These are phyloP conservation scores for Tubosaeta brunneosetosa DNA, from an alignment of 768 basidiomycete species.

Conservation along the genomic window DNA sequence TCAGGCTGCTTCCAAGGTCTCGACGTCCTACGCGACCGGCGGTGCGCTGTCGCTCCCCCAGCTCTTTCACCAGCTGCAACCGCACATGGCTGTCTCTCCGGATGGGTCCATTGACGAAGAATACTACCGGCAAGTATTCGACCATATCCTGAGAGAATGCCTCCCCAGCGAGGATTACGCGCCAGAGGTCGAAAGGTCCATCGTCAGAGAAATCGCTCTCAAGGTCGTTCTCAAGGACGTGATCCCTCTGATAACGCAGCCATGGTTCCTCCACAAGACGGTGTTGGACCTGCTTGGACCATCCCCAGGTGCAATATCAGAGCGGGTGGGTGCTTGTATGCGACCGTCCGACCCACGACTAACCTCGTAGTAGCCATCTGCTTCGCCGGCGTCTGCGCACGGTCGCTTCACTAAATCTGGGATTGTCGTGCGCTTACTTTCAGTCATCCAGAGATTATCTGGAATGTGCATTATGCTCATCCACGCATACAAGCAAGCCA, in stretches of 20 bases:
- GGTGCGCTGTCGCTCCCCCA: constrained; percentile 57
- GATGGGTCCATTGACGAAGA: constrained; percentile 66
- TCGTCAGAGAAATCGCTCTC: constrained; percentile 79
- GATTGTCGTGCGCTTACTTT: constrained; percentile 65
- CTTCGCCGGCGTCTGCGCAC: constrained; percentile 23
- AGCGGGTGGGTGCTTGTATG: constrained; percentile 15
- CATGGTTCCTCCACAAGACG: constrained; percentile 83
- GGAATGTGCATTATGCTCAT: constrained; percentile 64
- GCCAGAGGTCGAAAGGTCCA: constrained; percentile 66
- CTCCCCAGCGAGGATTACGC: constrained; percentile 77
- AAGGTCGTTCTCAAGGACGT: constrained; percentile 69
- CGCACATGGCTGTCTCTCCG: constrained; percentile 72
- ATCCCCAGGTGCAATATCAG: constrained; percentile 21
- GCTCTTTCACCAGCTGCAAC: constrained; percentile 78
- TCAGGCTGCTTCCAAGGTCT: constrained; percentile 54
- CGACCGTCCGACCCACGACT: not conserved
- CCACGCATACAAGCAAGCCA: constrained; percentile 59
- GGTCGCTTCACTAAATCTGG: constrained; percentile 41
- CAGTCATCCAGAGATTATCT: constrained; percentile 68
- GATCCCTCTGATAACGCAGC: constrained; percentile 68
- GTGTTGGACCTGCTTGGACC: constrained; percentile 64
- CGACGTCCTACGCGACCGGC: constrained; percentile 66
- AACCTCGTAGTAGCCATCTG: constrained; percentile 15
- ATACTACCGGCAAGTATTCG: constrained; percentile 76
- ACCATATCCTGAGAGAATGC: constrained; percentile 67